Base-by-base conservation (phyloP, 768 basidiomycete species). In the Hemileccinum rubropunctum region DNA sequence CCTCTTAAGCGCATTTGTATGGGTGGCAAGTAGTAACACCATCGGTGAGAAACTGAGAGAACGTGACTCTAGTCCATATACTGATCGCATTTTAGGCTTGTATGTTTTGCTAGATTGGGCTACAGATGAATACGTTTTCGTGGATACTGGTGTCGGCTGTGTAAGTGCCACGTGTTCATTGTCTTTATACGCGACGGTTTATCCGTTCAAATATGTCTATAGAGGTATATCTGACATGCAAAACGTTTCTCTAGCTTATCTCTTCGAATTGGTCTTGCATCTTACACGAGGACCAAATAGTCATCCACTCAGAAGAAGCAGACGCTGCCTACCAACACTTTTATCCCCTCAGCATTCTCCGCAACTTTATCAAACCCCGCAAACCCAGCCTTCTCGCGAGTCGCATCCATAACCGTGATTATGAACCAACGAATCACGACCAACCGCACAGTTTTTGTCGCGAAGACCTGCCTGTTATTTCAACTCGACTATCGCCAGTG, bases 251-350 rank as follows among this genome's bases (percentile, higher is more conserved):
- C 18, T 52, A 87, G 86, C 74, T 78, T 12, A 72, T 76, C 61
- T 84, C 83, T 17, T 83, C 85, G 10, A 88, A 87, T 50, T 88
- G 86, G 86, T 86, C 84, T 20, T 88, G 86, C 58, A 87, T 87
- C 41, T 65, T 87, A 10, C 80, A 77, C 58, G 76, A 87, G 54
- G 69, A 71, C 42, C 77, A 84, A 53, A 84, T 88, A 50, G 84
- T 87, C 32, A 84, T 88, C 33, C 86, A 88, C 58, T 84, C 80
- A 33, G 86, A 88, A 67, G 84, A 86, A 63, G 77, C 76, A 45
- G 79, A 82, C 8, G 74, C 74, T 4, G 85, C 84, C 0, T 80
- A 70, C 49, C 86, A 88, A 62, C 77, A 86, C 57, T 86, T 86
- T 58, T 88, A 86, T 58, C 84, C 86, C 1, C 62, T 76, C 35